Percentiles rank a stretch among this genome's conserved stretches.
These are phyloP conservation scores for Kwoniella mangroviensis DNA, from an alignment of 768 basidiomycete genomes.

Conservation along the genomic window DNA sequence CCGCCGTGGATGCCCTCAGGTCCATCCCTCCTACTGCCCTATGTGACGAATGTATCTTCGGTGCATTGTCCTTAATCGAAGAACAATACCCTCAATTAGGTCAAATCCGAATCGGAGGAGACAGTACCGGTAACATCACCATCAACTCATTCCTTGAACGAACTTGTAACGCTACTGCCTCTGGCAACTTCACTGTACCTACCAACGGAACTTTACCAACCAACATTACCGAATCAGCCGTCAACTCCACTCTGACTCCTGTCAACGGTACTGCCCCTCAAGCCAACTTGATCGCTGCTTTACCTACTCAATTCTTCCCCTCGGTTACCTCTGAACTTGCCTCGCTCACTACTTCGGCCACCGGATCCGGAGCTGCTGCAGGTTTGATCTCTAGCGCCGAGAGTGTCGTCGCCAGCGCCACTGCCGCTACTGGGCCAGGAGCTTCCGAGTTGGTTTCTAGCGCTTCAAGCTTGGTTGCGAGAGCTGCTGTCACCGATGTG, in stretches of 20 bases:
- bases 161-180: slow-evolving; percentile 38
- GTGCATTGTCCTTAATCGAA: slow-evolving; percentile 47
- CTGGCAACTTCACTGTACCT: slow-evolving; percentile 15
- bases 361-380: background rate
- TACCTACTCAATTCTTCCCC: slow-evolving; percentile 15
- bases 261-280: slow-evolving; percentile 27
- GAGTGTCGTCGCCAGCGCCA: background rate
- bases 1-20: slow-evolving; percentile 34
- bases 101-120: slow-evolving; percentile 25
- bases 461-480: slow-evolving; percentile 3
- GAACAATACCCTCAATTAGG: slow-evolving; percentile 41
- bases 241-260: slow-evolving; percentile 45
- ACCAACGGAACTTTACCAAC: slow-evolving; percentile 50
- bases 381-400: background rate
- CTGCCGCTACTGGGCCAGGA: background rate
- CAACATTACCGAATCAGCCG: slow-evolving; percentile 45
- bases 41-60: slow-evolving; percentile 55
- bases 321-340: slow-evolving; percentile 4
- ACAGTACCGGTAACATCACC: slow-evolving; percentile 27
- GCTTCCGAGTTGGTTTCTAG: slow-evolving; percentile 1
- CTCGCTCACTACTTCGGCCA: background rate
- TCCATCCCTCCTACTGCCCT: slow-evolving; percentile 35
- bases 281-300: slow-evolving; percentile 16
- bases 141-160: slow-evolving; percentile 35
- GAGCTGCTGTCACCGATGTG: slow-evolving; percentile 21